Evolutionary conservation across 2,329 filamentous ascomycete species (phyloP).

Genomic region (Talaromyces albobiverticillius): DNA sequence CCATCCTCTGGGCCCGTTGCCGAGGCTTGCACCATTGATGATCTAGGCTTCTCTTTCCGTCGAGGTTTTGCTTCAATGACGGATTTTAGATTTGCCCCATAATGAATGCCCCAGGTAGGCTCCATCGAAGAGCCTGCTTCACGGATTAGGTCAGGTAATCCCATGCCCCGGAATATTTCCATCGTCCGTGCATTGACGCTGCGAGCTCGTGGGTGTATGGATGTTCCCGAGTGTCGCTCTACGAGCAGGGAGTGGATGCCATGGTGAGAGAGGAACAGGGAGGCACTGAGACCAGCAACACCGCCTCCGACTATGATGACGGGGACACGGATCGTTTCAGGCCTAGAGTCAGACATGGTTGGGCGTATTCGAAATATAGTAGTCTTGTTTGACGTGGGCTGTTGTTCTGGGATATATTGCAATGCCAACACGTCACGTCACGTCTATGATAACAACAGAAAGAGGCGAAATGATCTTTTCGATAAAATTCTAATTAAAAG

Average conservation of each 20-base stretch:
- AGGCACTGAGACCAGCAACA: conserved; percentile 9
- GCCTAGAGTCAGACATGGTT: background rate
- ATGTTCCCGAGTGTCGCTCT: conserved; percentile 8
- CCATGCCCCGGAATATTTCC: conserved; percentile 12
- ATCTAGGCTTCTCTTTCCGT: background rate
- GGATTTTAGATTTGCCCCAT: background rate
- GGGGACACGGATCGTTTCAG: conserved; percentile 3
- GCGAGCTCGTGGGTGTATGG: conserved; percentile 12
- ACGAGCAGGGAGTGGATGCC: conserved; percentile 6
- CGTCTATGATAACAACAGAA: too few relatives aligned
- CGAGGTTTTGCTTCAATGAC: conserved; percentile 4
- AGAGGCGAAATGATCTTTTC: too few relatives aligned
- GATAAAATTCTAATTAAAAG: too few relatives aligned
- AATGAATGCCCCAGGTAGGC: conserved; percentile 4
- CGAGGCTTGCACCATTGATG: background rate
- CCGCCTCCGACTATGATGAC: conserved; percentile 11
- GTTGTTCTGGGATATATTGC: too few relatives aligned
- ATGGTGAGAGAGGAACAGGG: conserved; percentile 10
- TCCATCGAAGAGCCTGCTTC: conserved; percentile 3
- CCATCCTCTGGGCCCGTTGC: conserved; percentile 10
- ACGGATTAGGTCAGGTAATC: conserved; percentile 4
- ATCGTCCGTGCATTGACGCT: conserved; percentile 14
- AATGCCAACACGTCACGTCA: too few relatives aligned
- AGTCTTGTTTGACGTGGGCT: too few relatives aligned
- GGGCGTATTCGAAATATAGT: too few relatives aligned